Conservation (phyloP, 1,284 basidiomycete species). For the Inonotus hispidus region DNA sequence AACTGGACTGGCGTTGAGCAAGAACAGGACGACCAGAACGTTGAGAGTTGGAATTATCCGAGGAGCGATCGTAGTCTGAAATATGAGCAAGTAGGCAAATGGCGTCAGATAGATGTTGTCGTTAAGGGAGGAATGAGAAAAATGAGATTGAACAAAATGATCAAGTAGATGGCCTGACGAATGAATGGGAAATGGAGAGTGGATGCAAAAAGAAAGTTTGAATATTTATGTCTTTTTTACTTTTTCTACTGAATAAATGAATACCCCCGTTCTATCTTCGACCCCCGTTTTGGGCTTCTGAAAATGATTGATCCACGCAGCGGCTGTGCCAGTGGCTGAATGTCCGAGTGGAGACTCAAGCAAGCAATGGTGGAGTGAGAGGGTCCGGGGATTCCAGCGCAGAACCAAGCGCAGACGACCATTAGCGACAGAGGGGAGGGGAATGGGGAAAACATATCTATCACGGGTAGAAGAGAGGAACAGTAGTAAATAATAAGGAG, state of each 20-base stretch:
- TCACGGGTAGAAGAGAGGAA: background rate
- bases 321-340: background rate
- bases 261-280: background rate
- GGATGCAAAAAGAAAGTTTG: background rate
- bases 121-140: conserved; percentile 8
- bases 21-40: conserved; percentile 12
- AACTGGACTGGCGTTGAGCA: conserved; percentile 20
- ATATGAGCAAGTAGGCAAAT: background rate
- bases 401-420: background rate
- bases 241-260: background rate
- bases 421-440: background rate
- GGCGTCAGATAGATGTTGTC: background rate
- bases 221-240: background rate
- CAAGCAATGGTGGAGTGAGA: background rate
- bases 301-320: background rate
- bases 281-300: background rate
- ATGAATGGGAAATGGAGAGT: background rate
- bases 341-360: background rate
- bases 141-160: conserved; percentile 10
- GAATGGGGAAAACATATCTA: background rate
- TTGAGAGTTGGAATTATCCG: background rate
- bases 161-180: background rate
- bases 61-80: background rate
- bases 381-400: background rate
- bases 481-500: background rate